Evolutionary conservation across 169 alveolate species (phyloP), one percentile per base, ranked within the genome.

Genomic region (Miamiensis avidus): DNA sequence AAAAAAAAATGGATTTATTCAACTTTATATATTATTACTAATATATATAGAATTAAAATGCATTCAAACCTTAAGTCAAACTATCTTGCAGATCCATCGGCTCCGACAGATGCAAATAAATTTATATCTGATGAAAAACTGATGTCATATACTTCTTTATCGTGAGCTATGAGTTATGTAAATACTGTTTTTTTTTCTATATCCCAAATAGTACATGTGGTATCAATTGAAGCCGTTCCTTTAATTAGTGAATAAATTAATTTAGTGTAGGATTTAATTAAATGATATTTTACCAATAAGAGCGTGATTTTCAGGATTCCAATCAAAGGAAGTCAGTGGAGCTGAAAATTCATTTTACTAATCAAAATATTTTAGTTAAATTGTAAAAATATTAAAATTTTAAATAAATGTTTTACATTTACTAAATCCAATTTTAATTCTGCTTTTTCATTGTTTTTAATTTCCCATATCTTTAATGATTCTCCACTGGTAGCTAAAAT

Each of bases 131-230:
- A 85, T 34, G 95, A 89, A 87, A 96, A 97, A 26, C 97, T 95
- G 20, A 97, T 94, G 88, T 97, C 99, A 88, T 93, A 95, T 65
- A 97, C 99, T 83, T 96, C 99, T 82, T 94, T 95, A 91, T 96
- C 98, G 85, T 97, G 99, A 28, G 99, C 98, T 25, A 97, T 95
- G 72, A 97, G 93, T 90, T 97, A 95, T 0, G 98, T 95, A 75
- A 89, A 93, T 34, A 96, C 95, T 30, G 92, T 88, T 85, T 87
- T 83, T 86, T 93, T 93, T 76, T 95, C 96, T 78, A 97, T 88
- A 77, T 97, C 98, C 98, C 98, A 97, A 26, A 97, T 95, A 0
- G 99, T 95, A 88, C 98, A 96, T 15, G 99, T 97, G 0, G 98
- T 96, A 88, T 97, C 99, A n/a, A 97, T 89, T 31, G 96, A 91